A percentile compares a stretch with the other conserved stretches of the same genome.
Conservation (phyloP, 2,329 filamentous ascomycete species). For the Sarocladium oryzae region DNA sequence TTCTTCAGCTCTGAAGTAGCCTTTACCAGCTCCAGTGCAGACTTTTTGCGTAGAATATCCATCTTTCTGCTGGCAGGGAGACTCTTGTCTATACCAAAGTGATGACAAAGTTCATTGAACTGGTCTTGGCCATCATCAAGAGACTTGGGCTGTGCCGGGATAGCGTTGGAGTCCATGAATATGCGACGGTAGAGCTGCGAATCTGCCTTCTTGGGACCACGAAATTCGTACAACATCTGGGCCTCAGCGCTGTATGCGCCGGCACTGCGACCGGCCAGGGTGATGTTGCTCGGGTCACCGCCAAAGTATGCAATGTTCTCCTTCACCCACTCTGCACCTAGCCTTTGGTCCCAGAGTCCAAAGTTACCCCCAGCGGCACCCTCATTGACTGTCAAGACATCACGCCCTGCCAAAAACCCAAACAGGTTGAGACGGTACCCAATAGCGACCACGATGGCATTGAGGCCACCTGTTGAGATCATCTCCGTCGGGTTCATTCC, state of each 20-base stretch:
- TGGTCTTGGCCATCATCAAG: constrained; percentile 29
- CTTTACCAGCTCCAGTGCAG: constrained; percentile 23
- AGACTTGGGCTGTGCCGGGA: constrained; percentile 36
- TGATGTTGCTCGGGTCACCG: constrained; percentile 39
- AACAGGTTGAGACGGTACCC: constrained; percentile 40
- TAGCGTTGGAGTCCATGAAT: constrained; percentile 39
- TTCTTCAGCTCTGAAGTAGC: constrained; percentile 32
- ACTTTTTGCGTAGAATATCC: constrained; percentile 23
- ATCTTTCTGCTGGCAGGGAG: constrained; percentile 24
- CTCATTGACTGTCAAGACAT: constrained; percentile 22
- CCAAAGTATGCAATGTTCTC: constrained; percentile 38
- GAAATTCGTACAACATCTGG: constrained; percentile 31
- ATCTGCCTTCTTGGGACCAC: constrained; percentile 12
- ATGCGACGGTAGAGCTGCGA: constrained; percentile 26
- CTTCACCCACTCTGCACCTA: constrained; percentile 45
- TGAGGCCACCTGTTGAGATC: constrained; percentile 27
- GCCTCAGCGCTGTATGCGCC: constrained; percentile 36
- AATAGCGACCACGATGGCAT: constrained; percentile 35
- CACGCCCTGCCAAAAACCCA: constrained; percentile 38
- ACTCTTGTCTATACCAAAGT: constrained; percentile 22
- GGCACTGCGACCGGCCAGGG: constrained; percentile 35
- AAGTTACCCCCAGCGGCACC: constrained; percentile 26
- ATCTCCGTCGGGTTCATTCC: constrained; percentile 38
- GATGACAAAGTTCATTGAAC: constrained; percentile 34
- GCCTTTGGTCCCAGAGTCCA: constrained; percentile 40